Evolutionary conservation across 352 stramenopile genomes (phyloP).

Genomic region (Phytophthora pseudosyringae): DNA sequence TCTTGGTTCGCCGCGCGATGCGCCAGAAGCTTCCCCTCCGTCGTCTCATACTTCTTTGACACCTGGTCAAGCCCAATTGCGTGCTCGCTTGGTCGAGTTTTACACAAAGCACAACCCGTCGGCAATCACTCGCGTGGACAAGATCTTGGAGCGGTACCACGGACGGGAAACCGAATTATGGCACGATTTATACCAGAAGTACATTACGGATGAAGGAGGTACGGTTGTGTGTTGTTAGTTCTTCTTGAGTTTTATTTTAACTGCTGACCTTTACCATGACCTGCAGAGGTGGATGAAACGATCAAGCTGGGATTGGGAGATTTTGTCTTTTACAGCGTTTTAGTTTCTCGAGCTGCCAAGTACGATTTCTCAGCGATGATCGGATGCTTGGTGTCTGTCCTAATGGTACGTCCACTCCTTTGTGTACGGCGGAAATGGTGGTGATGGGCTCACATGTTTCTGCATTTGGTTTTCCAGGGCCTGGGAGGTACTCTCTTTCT

Average conservation of each 20-base stretch:
- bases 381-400: slow-evolving; percentile 92
- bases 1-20: slow-evolving; percentile 25
- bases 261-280: slow-evolving; percentile 8
- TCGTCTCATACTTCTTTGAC: slow-evolving; percentile 16
- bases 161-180: slow-evolving; percentile 79
- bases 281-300: slow-evolving; percentile 73
- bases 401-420: slow-evolving; percentile 75
- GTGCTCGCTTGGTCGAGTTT: slow-evolving; percentile 62
- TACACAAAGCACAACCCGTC: slow-evolving; percentile 75
- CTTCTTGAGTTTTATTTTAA: neutral
- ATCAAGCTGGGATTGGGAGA: slow-evolving; percentile 97
- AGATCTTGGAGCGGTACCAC: slow-evolving; percentile 78
- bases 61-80: slow-evolving; percentile 38
- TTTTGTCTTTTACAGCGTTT: slow-evolving; percentile 99
- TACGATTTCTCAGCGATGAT: slow-evolving; percentile 97
- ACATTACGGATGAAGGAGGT: slow-evolving; percentile 66
- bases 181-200: slow-evolving; percentile 81
- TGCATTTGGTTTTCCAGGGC: slow-evolving; percentile 49
- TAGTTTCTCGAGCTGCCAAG: slow-evolving; percentile 96
- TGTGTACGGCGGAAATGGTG: neutral
- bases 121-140: slow-evolving; percentile 68
- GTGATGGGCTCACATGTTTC: slow-evolving; percentile 14
- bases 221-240: slow-evolving; percentile 1
- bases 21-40: neutral
- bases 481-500: slow-evolving; percentile 96